A percentile compares a stretch with the other conserved stretches of the same genome.
Conservation (phyloP, 805 yeast species). For the Ogataea nitratoaversa region DNA sequence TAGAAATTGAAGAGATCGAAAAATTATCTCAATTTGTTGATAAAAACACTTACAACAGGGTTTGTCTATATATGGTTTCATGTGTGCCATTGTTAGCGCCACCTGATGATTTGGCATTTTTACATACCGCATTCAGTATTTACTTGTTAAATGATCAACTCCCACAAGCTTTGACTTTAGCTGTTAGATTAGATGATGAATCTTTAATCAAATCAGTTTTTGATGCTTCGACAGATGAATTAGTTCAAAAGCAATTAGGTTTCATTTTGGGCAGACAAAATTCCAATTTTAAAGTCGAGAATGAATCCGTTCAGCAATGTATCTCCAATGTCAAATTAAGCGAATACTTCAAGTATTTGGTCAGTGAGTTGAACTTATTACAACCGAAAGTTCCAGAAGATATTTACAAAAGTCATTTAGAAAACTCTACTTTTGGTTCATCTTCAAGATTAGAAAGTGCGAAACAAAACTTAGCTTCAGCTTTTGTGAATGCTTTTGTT, state of each 20-base stretch:
- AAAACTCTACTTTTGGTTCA: conserved; percentile 52
- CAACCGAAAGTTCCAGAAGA: conserved; percentile 95
- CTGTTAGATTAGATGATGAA: conserved; percentile 84
- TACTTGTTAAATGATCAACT: conserved; percentile 74
- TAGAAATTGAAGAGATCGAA: conserved; percentile 86
- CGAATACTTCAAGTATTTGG: conserved; percentile 75
- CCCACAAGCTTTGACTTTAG: conserved; percentile 86
- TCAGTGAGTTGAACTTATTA: conserved; percentile 80
- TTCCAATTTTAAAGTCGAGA: conserved; percentile 67
- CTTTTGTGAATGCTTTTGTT: conserved; percentile 89
- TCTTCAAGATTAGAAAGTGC: conserved; percentile 76
- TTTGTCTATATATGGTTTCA: conserved; percentile 89
- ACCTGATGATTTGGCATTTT: conserved; percentile 82
- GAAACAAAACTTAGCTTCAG: conserved; percentile 88
- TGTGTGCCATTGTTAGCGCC: conserved; percentile 97
- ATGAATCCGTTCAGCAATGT: conserved; percentile 75
- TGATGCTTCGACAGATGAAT: conserved; percentile 67
- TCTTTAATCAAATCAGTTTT: conserved; percentile 74
- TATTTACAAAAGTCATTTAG: conserved; percentile 86
- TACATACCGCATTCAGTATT: conserved; percentile 83
- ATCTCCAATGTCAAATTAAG: conserved; percentile 75
- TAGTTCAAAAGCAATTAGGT: conserved; percentile 85
- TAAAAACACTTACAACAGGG: conserved; percentile 77
- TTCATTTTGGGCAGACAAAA: conserved; percentile 85
- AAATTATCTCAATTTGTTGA: conserved; percentile 81